Conservation (phyloP, 257 asterid genomes). For the Galeopsis tetrahit region DNA sequence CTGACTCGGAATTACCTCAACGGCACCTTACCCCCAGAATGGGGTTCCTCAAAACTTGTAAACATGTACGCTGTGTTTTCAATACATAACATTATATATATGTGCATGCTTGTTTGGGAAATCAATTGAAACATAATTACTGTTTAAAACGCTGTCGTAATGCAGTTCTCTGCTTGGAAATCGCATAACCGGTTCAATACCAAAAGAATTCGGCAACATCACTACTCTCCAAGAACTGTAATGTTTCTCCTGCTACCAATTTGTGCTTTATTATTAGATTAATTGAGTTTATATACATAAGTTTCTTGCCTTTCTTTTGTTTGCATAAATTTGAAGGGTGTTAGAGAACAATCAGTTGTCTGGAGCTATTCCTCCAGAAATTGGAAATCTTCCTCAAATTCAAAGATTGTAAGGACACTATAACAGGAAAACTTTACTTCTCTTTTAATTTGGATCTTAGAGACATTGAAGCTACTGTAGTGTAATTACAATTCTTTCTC, state of each 20-base stretch:
- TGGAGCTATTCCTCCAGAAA: conserved; percentile 72
- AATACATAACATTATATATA: too few species aligned
- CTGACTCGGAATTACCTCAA: conserved; percentile 67
- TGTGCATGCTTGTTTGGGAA: too few species aligned
- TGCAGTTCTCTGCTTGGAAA: conserved; percentile 68
- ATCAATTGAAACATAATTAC: too few species aligned
- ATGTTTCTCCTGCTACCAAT: conserved; percentile 31
- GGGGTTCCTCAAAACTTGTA: conserved; percentile 69
- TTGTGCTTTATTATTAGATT: too few species aligned
- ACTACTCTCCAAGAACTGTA: conserved; percentile 60
- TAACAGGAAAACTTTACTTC: background rate
- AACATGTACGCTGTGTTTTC: conserved; percentile 42
- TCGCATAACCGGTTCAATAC: conserved; percentile 62
- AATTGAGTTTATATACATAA: background rate
- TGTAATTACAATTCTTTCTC: background rate
- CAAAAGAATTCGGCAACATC: conserved; percentile 63
- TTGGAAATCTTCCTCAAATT: conserved; percentile 55
- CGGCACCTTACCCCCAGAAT: conserved; percentile 70
- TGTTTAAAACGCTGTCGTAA: background rate
- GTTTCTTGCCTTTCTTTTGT: background rate
- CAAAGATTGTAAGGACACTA: conserved; percentile 52
- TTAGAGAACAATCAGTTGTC: conserved; percentile 67
- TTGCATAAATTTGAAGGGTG: conserved; percentile 33
- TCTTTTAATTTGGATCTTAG: background rate
- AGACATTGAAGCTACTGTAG: too few species aligned